These are phyloP conservation scores for Diaporthe sp. DNA, from an alignment of 2,329 filamentous ascomycete species.

Conservation along the genomic window DNA sequence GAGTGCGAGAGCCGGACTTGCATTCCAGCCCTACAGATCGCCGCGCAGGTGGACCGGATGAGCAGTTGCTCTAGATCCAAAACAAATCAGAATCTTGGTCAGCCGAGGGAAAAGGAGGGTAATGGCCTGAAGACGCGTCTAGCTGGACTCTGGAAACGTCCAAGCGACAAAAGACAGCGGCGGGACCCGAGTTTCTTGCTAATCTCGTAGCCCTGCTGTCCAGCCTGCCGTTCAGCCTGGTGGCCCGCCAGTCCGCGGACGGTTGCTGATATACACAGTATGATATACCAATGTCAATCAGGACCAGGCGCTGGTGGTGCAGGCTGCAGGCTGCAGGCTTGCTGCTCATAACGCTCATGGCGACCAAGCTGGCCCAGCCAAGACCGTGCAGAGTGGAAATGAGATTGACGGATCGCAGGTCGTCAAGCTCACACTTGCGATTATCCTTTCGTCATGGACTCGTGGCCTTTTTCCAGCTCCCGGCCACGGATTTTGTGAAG, in stretches of 20 bases:
- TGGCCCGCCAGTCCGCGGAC: not conserved
- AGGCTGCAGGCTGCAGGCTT: no score
- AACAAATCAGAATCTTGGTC: not conserved
- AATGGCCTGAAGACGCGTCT: slow-evolving; percentile 14
- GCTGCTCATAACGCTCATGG: not conserved
- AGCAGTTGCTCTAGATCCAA: slow-evolving; percentile 16
- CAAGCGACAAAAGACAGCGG: slow-evolving; percentile 14
- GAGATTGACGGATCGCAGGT: slow-evolving; percentile 14
- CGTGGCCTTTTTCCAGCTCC: slow-evolving; percentile 18
- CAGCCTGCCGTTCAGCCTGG: not conserved
- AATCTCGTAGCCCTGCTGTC: not conserved
- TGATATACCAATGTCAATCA: not conserved
- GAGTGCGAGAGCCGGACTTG: slow-evolving; percentile 2
- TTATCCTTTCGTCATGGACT: slow-evolving; percentile 20
- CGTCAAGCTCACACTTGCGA: not conserved
- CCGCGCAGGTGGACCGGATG: slow-evolving; percentile 10
- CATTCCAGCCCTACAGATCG: slow-evolving; percentile 16
- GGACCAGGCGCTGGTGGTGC: not conserved
- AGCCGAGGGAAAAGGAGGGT: not conserved
- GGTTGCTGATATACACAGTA: not conserved
- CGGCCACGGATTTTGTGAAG: not conserved
- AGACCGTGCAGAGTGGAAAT: slow-evolving; percentile 19
- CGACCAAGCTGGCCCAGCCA: slow-evolving; percentile 3
- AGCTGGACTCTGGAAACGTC: not conserved
- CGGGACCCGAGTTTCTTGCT: slow-evolving; percentile 1